phyloP scores from a whole-genome alignment of 768 basidiomycete species.

The Leccinum barrowsii region DNA sequence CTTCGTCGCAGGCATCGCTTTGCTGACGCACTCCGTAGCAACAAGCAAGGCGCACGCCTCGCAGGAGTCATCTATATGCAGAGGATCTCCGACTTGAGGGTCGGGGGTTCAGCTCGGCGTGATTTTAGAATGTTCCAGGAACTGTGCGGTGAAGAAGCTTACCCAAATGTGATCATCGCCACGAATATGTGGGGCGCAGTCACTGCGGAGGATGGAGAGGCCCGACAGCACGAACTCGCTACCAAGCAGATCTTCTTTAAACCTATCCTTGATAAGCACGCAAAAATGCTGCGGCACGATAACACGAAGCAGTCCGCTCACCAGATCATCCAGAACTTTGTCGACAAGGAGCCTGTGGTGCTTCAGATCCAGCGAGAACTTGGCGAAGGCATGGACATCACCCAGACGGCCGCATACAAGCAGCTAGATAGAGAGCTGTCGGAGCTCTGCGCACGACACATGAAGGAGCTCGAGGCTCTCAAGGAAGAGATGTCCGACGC shows the following conservation, averaged over 20 bases:
- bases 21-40: constrained; percentile 23
- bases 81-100: constrained; percentile 46
- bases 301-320: constrained; percentile 43
- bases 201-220: constrained; percentile 32
- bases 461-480: constrained; percentile 45
- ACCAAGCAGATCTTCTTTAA: constrained; percentile 45
- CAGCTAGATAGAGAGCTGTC: constrained; percentile 50
- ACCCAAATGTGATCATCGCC: constrained; percentile 47
- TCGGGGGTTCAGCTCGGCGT: constrained; percentile 45
- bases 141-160: constrained; percentile 50
- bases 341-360: constrained; percentile 38
- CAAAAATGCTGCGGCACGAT: constrained; percentile 41
- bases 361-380: constrained; percentile 56
- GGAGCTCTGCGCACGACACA: constrained; percentile 43
- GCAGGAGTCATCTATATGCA: constrained; percentile 53
- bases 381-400: constrained; percentile 43
- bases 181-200: constrained; percentile 54
- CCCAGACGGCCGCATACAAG: constrained; percentile 51
- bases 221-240: constrained; percentile 45
- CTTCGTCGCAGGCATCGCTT: background rate
- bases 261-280: constrained; percentile 44
- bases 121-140: constrained; percentile 51
- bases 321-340: constrained; percentile 40
- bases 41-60: constrained; percentile 36
- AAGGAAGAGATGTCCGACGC: constrained; percentile 47